Base-by-base conservation (phyloP, 768 basidiomycete genomes). In the Exsudoporus frostii region DNA sequence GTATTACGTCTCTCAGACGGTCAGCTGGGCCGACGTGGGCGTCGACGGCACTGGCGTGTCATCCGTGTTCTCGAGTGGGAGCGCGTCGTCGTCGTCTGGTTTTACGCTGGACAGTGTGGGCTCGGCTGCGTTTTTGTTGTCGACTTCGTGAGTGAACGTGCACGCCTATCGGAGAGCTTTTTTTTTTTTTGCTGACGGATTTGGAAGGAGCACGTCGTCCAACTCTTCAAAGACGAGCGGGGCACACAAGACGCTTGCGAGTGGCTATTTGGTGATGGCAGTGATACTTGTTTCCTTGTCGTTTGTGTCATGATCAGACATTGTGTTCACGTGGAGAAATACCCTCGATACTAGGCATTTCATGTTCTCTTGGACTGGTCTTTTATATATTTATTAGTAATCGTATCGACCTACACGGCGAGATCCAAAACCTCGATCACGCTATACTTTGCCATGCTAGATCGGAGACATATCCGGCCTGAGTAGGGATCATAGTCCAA, bases 1-100 rank as follows among this genome's bases (percentile, higher is more conserved):
- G 66, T 77, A 79, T 48, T 74, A 79, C 44, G 62, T 66, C 4
- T 60, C 66, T 3, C 67, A 65, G 4, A 60, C 67, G 0, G 62
- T 83, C 6, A 52, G 60, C 25, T 65, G 79, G 42, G 24, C 25
- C 3, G 64, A 73, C 11, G 44, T 77, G 7, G 25, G 45, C 3
- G 63, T 70, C 14, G 41, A 37, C 8, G 56, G 54, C 4, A 13
- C 6, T 0, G 45, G 38, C 2, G 50, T 50, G 4, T 10, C 32
- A 17, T 5, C 37, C 2, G 29, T 64, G 3, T 66, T 64, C 20
- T 48, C 57, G 22, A 50, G 48, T 6, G 65, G 66, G 39, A 43
- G 48, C 17, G n/a, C 39, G 29, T 20, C 7, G 32, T 39, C 55
- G 13, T 48, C 62, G 36, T 54, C 54, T 37, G 64, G 64, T 3